Percentiles rank a stretch among this genome's conserved stretches.
Conservation (phyloP, 108 stramenopile genomes). For the Nannochloropsis salina region DNA sequence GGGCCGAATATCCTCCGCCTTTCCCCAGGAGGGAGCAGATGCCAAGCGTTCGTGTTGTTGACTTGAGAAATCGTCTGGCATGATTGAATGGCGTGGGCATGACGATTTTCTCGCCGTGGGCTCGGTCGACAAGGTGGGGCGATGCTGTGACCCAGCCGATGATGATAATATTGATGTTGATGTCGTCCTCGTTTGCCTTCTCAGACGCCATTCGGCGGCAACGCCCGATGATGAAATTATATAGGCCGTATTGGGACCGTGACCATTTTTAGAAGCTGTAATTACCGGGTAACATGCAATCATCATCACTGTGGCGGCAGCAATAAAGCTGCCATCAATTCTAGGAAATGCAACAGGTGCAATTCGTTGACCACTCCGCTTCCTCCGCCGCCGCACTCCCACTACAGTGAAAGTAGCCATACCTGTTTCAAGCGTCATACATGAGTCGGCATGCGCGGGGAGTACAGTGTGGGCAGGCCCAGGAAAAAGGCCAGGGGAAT, state of each 20-base stretch:
- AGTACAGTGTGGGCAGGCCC: too few relatives aligned
- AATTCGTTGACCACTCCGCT: too few relatives aligned
- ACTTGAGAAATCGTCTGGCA: constrained; percentile 7
- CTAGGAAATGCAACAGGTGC: too few relatives aligned
- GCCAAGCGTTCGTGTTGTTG: neutral
- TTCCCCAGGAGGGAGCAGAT: neutral
- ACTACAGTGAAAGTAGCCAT: too few relatives aligned
- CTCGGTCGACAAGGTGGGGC: neutral
- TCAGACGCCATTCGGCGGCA: neutral
- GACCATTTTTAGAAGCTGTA: too few relatives aligned
- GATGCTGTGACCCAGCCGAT: neutral
- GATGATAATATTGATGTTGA: neutral
- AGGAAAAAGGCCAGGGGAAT: too few relatives aligned
- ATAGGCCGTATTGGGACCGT: neutral
- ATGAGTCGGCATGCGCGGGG: too few relatives aligned
- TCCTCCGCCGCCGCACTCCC: too few relatives aligned
- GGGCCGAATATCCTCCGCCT: neutral
- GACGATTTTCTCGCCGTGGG: neutral
- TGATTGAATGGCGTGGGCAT: neutral
- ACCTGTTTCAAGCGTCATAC: too few relatives aligned
- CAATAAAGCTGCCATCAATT: too few relatives aligned
- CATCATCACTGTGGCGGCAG: too few relatives aligned
- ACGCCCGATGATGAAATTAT: neutral
- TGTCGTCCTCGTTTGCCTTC: neutral
- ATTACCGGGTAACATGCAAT: too few relatives aligned